Base-by-base conservation (phyloP, 306 rosid genomes). In the Prunus kanzakura region DNA sequence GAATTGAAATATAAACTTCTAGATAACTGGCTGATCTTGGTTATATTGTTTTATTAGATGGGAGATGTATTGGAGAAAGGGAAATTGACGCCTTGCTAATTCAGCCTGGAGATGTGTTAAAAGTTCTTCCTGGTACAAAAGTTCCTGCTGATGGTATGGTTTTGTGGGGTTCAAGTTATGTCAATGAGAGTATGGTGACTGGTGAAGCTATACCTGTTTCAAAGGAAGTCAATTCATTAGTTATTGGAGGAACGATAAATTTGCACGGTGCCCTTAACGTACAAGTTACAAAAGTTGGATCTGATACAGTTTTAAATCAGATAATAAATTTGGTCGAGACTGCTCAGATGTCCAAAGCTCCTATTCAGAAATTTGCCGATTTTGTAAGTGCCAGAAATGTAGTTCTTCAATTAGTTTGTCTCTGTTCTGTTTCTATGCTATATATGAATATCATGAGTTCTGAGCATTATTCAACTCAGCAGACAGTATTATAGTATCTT, bases 321-420 rank as follows among this genome's bases (percentile, higher is more conserved):
- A 96, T 96, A 78, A 92, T 96, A 82, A 92, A 88, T 86, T 86
- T 96, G 88, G 99, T 96, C 58, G 99, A 96, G 93, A 87, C 92
- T 27, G 99, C 99, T 29, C 99, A 96, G 82, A 96, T 96, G 99
- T 91, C 98, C 63, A 96, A 96, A 83, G 99, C 99, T 66, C 99
- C 98, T 41, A 96, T 96, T 81, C 99, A 96, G 91, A 96, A 96
- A 84, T 96, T 96, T 86, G 99, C 99, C 64, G 99, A 96, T 80
- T 96, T 88, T 86, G 99, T 96, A 87, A 92, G 99, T 83, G 73
- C 80, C 72, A 11, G 80, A 78, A 66, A 60, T 2, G 11, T 77
- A 69, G 73, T 50, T 66, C 7, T 30, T 76, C 61, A 71, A 6
- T 27, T 19, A 41, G 11, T 8, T 16, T 56, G 11, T 20, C 15